Evolutionary conservation across 768 basidiomycete species (phyloP).

Genomic region (Tricholoma bakamatsutake): DNA sequence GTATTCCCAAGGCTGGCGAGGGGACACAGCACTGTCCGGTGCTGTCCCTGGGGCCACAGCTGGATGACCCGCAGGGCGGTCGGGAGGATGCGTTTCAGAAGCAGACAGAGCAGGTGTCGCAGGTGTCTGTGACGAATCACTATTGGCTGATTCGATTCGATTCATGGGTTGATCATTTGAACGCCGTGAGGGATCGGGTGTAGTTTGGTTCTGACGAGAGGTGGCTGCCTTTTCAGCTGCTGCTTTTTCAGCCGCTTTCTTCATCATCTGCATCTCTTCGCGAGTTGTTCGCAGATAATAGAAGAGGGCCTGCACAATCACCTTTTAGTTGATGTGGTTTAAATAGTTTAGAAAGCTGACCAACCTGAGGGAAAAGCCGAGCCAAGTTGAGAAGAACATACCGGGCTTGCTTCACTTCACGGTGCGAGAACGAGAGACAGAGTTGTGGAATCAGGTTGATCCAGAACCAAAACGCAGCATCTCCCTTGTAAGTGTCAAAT

Average conservation of each 20-base stretch:
- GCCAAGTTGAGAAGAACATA: conserved; percentile 87
- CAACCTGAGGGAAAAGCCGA: conserved; percentile 86
- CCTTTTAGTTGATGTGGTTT: conserved; percentile 4
- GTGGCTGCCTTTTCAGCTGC: conserved; percentile 30
- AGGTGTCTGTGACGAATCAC: conserved; percentile 13
- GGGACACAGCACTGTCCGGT: conserved; percentile 23
- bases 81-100: conserved; percentile 12
- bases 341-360: conserved; percentile 16
- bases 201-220: conserved; percentile 18
- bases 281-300: conserved; percentile 82
- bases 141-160: conserved; percentile 18
- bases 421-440: conserved; percentile 79
- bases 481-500: conserved; percentile 94
- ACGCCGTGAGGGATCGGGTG: conserved; percentile 25
- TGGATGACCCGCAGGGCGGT: conserved; percentile 8
- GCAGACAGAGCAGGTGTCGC: conserved; percentile 8
- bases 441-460: conserved; percentile 95
- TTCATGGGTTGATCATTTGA: conserved; percentile 24
- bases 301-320: conserved; percentile 70
- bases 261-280: conserved; percentile 37
- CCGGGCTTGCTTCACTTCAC: conserved; percentile 90
- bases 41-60: conserved; percentile 4
- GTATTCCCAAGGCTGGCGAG: conserved; percentile 79
- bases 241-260: conserved; percentile 35
- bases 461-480: conserved; percentile 98